Percentiles rank a stretch among this genome's conserved stretches.
phyloP scores from a whole-genome alignment of 306 rosid species.

The Astragalus glycyphyllos region DNA sequence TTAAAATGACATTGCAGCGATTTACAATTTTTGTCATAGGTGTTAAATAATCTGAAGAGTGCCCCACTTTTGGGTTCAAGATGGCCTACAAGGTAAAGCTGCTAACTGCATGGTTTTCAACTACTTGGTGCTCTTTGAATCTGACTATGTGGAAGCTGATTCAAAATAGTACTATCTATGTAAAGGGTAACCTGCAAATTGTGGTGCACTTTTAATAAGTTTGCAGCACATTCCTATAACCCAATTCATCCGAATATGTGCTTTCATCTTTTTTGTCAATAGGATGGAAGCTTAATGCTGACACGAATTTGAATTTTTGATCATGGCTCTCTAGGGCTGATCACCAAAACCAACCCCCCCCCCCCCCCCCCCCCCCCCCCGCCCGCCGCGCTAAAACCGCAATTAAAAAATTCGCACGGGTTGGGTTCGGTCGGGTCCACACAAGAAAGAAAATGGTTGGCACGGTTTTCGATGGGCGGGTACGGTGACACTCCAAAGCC shows the following conservation, averaged over 20 bases:
- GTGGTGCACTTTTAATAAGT: constrained; percentile 17
- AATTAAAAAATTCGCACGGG: too few species aligned
- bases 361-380: too few species aligned
- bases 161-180: constrained; percentile 30
- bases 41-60: background rate
- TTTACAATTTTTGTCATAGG: constrained; percentile 44
- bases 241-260: constrained; percentile 7
- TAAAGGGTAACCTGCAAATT: constrained; percentile 21
- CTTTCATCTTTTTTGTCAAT: background rate
- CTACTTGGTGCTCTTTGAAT: constrained; percentile 8
- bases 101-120: constrained; percentile 20
- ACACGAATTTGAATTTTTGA: background rate
- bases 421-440: too few species aligned
- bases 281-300: constrained; percentile 30
- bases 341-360: too few species aligned
- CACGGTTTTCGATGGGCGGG: too few species aligned
- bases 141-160: constrained; percentile 35
- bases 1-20: background rate
- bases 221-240: constrained; percentile 34
- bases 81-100: constrained; percentile 31
- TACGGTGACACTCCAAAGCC: too few species aligned
- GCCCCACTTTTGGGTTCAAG: constrained; percentile 41
- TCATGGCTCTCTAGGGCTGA: background rate
- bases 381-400: too few species aligned
- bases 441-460: too few species aligned